Evolutionary conservation across 371 early-diverging fungal species (phyloP), one percentile per base, ranked within the genome.

Genomic region (Rhizopus sp.): DNA sequence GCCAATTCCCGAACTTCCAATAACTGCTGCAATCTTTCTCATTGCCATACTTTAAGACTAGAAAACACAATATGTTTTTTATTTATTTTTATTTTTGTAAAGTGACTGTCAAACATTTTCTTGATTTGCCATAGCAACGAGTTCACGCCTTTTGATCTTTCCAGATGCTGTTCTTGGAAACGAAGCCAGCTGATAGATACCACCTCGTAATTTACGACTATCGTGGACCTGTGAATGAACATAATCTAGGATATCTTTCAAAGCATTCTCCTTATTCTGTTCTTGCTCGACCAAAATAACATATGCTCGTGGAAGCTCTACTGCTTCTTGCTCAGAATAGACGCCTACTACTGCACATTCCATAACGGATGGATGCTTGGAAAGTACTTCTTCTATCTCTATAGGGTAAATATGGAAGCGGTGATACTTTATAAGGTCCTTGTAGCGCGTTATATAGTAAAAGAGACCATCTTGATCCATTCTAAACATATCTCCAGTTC

Each of bases 1-100:
- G 23, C 99, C 94, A 10, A 95, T 95, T 4, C 96, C 97, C 0
- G 97, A 95, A 3, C 94, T 93, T 4, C 97, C 97, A 59, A 86
- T 78, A 52, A 88, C 78, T 1, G 86, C 76, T 12, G 73, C 70
- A 35, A 77, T 68, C 50, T 73, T 69, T 23, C 50, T 59, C 50
- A 69, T 66, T 39, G 65, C 46, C 62, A 69, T 64, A 2, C 23
- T 23, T 23, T 23, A 23, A 23, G 23, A 23, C 23, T 23, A 23
- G 23, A 23, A 23, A 23, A 23, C 2, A 23, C 0, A 23, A 2
- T 23, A 2, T n/a, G 13, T 10, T 46, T 15, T 15, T 4, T 13
- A 39, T 8, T 10, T 8, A 2, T 10, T 39, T 39, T 13, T 10
- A 39, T 39, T 1, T 39, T 39, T 39, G 8, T 13, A 13, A 39